phyloP scores from a whole-genome alignment of 768 basidiomycete genomes.

The Collybiopsis confluens region DNA sequence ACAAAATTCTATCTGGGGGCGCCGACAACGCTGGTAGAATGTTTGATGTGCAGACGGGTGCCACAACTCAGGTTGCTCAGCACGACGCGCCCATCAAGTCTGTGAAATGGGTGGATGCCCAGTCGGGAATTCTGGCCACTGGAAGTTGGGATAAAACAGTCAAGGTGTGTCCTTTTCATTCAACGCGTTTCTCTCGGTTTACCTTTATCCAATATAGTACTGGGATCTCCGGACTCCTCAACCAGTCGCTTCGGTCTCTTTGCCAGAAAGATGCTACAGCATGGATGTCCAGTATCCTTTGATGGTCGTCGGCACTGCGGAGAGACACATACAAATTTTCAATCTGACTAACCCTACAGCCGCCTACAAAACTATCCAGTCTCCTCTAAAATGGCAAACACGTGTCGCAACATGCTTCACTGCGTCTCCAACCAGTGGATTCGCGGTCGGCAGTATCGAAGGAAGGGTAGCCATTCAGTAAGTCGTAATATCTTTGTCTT shows the following conservation, averaged over 20 bases:
- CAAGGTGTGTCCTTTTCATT: conserved; percentile 62
- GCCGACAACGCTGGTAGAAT: conserved; percentile 94
- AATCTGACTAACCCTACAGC: conserved; percentile 80
- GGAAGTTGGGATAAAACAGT: conserved; percentile 98
- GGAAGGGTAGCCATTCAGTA: conserved; percentile 96
- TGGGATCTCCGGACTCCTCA: conserved; percentile 84
- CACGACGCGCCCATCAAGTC: conserved; percentile 88
- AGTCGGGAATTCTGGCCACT: conserved; percentile 76
- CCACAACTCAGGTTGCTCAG: conserved; percentile 77
- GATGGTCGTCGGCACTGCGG: conserved; percentile 91
- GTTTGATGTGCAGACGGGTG: conserved; percentile 85
- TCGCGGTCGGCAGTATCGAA: conserved; percentile 83
- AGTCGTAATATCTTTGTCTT: conserved; percentile 26
- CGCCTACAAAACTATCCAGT: conserved; percentile 77
- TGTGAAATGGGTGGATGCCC: conserved; percentile 76
- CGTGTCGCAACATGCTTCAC: conserved; percentile 83
- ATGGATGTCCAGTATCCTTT: conserved; percentile 79
- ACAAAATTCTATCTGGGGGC: conserved; percentile 87
- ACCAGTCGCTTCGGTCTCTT: conserved; percentile 72
- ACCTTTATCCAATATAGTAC: conserved; percentile 50
- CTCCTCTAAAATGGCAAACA: conserved; percentile 93
- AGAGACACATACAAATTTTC: conserved; percentile 86
- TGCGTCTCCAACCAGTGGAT: conserved; percentile 59
- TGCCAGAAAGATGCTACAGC: conserved; percentile 90
- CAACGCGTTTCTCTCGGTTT: not conserved